Percentiles rank a stretch among this genome's conserved stretches.
Conservation (phyloP, 2,329 filamentous ascomycete genomes). For the Pseudonectria buxi region DNA sequence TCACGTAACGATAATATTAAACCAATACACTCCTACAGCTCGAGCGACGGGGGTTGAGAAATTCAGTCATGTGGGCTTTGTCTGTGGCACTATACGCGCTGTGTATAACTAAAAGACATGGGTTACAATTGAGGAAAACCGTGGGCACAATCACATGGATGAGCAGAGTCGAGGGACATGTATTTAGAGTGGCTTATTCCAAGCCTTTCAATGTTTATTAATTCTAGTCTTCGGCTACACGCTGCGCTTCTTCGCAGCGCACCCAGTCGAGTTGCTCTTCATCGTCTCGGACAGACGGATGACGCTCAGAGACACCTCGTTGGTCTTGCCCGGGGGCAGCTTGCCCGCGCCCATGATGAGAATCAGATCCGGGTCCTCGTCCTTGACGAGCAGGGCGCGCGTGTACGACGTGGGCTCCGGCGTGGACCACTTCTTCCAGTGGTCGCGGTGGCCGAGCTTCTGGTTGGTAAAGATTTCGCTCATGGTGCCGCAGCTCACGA, state of each 20-base stretch:
- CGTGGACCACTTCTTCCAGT: slow-evolving; percentile 31
- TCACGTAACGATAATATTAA: too few species aligned
- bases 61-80: too few species aligned
- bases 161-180: too few species aligned
- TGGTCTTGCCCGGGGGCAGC: slow-evolving; percentile 41
- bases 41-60: neutral
- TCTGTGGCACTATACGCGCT: too few species aligned
- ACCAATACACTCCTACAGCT: slow-evolving; percentile 4
- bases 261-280: slow-evolving; percentile 5
- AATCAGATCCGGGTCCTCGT: slow-evolving; percentile 26
- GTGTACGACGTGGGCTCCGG: slow-evolving; percentile 33
- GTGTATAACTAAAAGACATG: too few species aligned
- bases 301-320: slow-evolving; percentile 34
- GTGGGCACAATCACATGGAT: too few species aligned
- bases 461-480: slow-evolving; percentile 37
- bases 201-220: too few species aligned
- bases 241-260: too few species aligned
- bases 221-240: too few species aligned
- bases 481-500: slow-evolving; percentile 33
- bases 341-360: slow-evolving; percentile 40
- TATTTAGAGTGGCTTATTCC: too few species aligned
- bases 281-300: slow-evolving; percentile 22
- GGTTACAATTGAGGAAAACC: too few species aligned
- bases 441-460: slow-evolving; percentile 28
- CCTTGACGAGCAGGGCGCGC: slow-evolving; percentile 29